Base-by-base conservation (phyloP, 345 rosid genomes). In the Trapa bicornis region DNA sequence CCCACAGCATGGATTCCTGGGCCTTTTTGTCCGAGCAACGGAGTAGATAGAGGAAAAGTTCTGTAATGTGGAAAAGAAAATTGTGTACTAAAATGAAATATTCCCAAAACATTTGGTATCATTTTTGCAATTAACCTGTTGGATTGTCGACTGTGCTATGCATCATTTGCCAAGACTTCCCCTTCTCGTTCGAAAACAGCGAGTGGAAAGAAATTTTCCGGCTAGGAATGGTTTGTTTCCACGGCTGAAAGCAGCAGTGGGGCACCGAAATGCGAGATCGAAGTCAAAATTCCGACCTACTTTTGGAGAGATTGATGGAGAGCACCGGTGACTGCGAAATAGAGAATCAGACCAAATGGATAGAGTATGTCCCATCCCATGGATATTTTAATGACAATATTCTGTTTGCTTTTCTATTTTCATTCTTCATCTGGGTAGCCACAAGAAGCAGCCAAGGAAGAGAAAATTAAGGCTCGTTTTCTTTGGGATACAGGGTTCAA, bases 401-500 rank as follows among this genome's bases (percentile, higher is more conserved):
- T 4, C 35, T n/a, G 9, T 4, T 22, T 54, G 5, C 9, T 45
- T 4, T 12, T 54, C 1, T 3, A 5, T 54, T n/a, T 29, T 0
- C 48, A 45, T 11, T 45, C 48, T 45, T 45, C 48, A 11, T 45
- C 48, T 11, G 48, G 48, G 48, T 2, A 45, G 11, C 4, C 48
- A 45, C 6, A 32, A 29, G 64, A 29, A 60, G 64, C 64, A 60
- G 38, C 38, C 64, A 60, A 60, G 35, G 60, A 29, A 9, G 4
- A 54, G 35, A n/a, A 54, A 22, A 29, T 54, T 54, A 54, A 1
- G 60, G 60, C 10, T 54, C 35, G 17, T 54, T n/a, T 6, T n/a
- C 39, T 56, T 47, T 42, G 48, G n/a, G 13, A 50, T 61, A 58
- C 76, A 89, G 94, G 80, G 80, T 81, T 38, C 96, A 88, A 69